Evolutionary conservation across 2,329 filamentous ascomycete genomes (phyloP).

Genomic region (Aspergillus flavus): DNA sequence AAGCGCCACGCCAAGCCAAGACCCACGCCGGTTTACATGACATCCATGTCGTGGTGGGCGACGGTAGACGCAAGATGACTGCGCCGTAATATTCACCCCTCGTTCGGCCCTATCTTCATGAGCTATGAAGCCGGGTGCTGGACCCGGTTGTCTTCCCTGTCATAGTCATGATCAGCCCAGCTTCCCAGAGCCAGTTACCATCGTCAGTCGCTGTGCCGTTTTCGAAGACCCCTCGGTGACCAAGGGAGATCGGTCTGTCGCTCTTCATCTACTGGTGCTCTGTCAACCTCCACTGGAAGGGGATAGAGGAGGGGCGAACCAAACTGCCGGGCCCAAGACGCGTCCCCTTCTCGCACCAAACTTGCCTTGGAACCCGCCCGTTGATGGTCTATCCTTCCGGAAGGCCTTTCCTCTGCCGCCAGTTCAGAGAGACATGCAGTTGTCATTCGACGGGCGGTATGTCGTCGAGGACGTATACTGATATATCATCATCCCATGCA

Average conservation of each 20-base stretch:
- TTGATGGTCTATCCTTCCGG: constrained; percentile 16
- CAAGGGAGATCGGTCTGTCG: constrained; percentile 6
- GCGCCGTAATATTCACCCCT: constrained; percentile 22
- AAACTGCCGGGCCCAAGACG: constrained; percentile 29
- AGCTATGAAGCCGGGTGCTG: background rate
- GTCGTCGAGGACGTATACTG: constrained; percentile 19
- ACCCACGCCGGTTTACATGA: constrained; percentile 26
- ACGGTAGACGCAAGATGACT: constrained; percentile 23
- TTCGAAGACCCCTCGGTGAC: constrained; percentile 23
- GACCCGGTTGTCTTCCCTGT: constrained; percentile 1
- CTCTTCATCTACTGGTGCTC: background rate
- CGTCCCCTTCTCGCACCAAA: constrained; percentile 13
- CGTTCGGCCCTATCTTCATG: background rate
- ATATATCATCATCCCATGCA: constrained; percentile 30
- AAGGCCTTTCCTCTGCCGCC: constrained; percentile 20
- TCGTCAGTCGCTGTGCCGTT: constrained; percentile 16
- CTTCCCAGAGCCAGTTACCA: constrained; percentile 9
- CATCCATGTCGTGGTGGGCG: constrained; percentile 11
- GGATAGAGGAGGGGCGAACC: constrained; percentile 32
- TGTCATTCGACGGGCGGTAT: constrained; percentile 21
- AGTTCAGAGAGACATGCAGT: constrained; percentile 24
- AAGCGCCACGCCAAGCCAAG: constrained; percentile 38
- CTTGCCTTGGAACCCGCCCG: background rate
- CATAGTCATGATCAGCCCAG: constrained; percentile 1
- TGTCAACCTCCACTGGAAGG: constrained; percentile 20